Conservation (phyloP, 768 basidiomycete species). For the Candolleomyces aberdarensis region DNA sequence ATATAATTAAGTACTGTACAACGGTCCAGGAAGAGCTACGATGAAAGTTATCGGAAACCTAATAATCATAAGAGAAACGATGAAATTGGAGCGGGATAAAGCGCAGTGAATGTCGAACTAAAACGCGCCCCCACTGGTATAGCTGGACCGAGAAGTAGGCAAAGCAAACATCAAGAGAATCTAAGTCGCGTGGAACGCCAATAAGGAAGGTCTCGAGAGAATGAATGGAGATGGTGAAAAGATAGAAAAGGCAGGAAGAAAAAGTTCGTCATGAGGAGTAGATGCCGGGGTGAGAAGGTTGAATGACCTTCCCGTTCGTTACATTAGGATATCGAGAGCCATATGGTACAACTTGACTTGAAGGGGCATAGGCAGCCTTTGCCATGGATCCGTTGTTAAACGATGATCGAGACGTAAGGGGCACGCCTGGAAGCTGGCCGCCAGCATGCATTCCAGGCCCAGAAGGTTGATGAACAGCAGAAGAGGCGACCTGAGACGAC, state of each 20-base stretch:
- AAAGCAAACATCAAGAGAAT: neutral
- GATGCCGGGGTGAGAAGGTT: constrained; percentile 1
- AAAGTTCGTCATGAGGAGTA: constrained; percentile 2
- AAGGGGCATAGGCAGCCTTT: neutral
- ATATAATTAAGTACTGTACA: constrained; percentile 20
- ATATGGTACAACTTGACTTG: neutral
- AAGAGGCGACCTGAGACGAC: neutral
- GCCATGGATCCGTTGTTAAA: neutral
- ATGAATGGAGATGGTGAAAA: neutral
- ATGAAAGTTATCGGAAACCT: constrained; percentile 13
- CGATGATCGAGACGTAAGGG: neutral
- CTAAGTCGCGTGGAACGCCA: constrained; percentile 4
- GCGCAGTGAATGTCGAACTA: neutral
- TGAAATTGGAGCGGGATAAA: neutral
- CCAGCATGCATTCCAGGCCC: neutral
- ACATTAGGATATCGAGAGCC: constrained; percentile 1
- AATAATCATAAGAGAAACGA: constrained; percentile 20
- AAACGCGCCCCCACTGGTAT: neutral
- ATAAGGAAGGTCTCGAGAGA: constrained; percentile 4
- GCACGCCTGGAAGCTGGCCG: neutral
- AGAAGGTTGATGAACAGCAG: neutral
- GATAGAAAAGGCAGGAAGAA: neutral
- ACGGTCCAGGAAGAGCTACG: constrained; percentile 18
- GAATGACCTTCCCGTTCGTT: neutral
- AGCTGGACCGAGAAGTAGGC: neutral